Base-by-base conservation (phyloP, 202 grass and related monocot genomes). In the Brachypodium distachyon region DNA sequence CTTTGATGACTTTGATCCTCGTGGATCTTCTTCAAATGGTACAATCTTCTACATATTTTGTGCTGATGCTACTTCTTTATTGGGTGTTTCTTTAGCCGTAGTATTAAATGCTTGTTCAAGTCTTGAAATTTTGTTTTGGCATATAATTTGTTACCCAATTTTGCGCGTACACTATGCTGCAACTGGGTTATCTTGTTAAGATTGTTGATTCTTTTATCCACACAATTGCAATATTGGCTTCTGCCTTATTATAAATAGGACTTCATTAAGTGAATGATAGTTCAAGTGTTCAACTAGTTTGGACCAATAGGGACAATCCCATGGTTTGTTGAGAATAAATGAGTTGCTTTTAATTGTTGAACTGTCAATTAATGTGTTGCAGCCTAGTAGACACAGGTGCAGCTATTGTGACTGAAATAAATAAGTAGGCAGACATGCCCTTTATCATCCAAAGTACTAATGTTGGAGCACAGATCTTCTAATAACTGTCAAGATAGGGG, bases 1-100 rank as follows among this genome's bases (percentile, higher is more conserved):
- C 69, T 94, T 98, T 37, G 95, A 92, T 48, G 87, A 98, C 71
- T 98, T 98, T 55, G 89, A 98, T 82, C 96, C 96, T 61, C 91
- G 96, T 34, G 96, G 91, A 80, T 95, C 89, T 82, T 67, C 86
- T 75, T 83, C 81, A 89, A 81, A 87, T 64, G 87, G 96, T 95
- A 82, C 72, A 77, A 77, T 56, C 6, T 81, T 61, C 60, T 59
- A 27, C 43, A 7, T 41, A 4, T 61, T 54, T 77, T 12, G 32
- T 77, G 50, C 11, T 76, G 70, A 58, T 82, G 44, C 52, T 76
- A 61, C 4, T 62, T 44, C 27, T 50, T 76, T 70, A 18, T 6
- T 17, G 55, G 5, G 27, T 76, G 37, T 76, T 23, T 34, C 32
- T 52, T 42, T 61, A 3, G 11, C 18, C 74, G 41, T 70, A 34